Base-by-base conservation (phyloP, 306 rosid species). In the Comarum palustre region DNA sequence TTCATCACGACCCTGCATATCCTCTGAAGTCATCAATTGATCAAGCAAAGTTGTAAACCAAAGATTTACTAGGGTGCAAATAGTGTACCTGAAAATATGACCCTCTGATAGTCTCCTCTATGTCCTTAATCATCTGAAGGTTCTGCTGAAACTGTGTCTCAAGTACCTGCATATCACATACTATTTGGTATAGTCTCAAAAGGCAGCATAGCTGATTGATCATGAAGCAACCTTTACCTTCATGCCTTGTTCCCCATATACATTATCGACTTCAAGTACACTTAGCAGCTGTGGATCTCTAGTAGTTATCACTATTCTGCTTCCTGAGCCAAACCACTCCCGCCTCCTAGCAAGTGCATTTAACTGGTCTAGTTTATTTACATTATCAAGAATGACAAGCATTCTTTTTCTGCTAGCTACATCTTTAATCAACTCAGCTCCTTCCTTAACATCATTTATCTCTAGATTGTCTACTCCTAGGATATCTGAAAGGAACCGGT, bases 181-280 rank as follows among this genome's bases (percentile, higher is more conserved):
- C 14, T 39, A 1, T 7, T 10, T 66, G 19, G 41, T 13, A 16
- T 15, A 52, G 1, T 22, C 10, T 1, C 25, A 38, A 4, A 39
- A 4, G 22, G 42, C 24, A 0, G 25, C 25, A 2, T 57, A 51
- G 13, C 31, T 57, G 13, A 5, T 60, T 1, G 3, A 17, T 12
- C 45, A 25, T 8, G 12, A 5, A 1, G n/a, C 2, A 34, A 34
- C 25, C 0, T 20, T 50, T 27, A 75, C 73, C 67, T n/a, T 16
- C 38, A 54, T 75, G 59, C 79, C 79, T 43, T 52, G 54, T 6
- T 5, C 25, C 27, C 79, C 79, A 66, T 75, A 66, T 12, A 66
- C 67, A 75, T 75, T 52, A 57, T 55, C 75, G 1, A 20, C 24
- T 58, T 72, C 78, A 46, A 62, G 78, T 63, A 63, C 29, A 22